A percentile compares a stretch with the other conserved stretches of the same genome.
Evolutionary conservation across 345 rosid genomes (phyloP).

Genomic region (Hibiscus tridactylites): DNA sequence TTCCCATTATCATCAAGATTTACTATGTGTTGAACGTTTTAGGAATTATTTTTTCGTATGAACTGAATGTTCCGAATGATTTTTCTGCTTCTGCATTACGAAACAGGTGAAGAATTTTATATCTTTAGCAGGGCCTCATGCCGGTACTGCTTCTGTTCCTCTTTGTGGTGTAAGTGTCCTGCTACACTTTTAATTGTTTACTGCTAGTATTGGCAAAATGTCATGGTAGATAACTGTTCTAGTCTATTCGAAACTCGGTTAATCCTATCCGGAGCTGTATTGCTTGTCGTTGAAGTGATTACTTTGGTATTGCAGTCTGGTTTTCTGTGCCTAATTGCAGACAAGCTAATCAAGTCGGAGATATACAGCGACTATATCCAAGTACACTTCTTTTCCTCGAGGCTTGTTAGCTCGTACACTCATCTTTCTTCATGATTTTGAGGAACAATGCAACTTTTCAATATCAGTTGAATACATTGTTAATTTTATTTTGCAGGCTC

Average conservation of each 20-base stretch:
- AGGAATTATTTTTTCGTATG: neutral
- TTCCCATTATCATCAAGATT: neutral
- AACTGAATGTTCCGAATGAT: neutral
- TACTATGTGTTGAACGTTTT: neutral
- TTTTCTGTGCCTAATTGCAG: constrained; percentile 49
- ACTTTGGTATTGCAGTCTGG: constrained; percentile 51
- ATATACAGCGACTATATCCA: constrained; percentile 74
- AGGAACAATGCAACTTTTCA: neutral
- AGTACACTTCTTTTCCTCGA: constrained; percentile 30
- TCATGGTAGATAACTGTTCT: neutral
- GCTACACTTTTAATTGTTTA: neutral
- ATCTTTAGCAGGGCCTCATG: constrained; percentile 92
- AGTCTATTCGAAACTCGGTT: neutral
- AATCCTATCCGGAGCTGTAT: neutral
- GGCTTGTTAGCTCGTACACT: neutral
- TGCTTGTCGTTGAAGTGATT: neutral
- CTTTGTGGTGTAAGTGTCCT: constrained; percentile 71
- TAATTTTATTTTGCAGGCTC: constrained; percentile 39
- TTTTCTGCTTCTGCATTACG: constrained; percentile 9
- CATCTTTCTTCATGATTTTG: neutral
- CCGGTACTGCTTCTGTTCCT: constrained; percentile 95
- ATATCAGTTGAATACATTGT: neutral
- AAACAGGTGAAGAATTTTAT: constrained; percentile 69
- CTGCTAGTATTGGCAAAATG: neutral
- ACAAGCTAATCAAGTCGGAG: constrained; percentile 48